Conservation (phyloP, 768 basidiomycete species). For the Lanmaoa rubissima region DNA sequence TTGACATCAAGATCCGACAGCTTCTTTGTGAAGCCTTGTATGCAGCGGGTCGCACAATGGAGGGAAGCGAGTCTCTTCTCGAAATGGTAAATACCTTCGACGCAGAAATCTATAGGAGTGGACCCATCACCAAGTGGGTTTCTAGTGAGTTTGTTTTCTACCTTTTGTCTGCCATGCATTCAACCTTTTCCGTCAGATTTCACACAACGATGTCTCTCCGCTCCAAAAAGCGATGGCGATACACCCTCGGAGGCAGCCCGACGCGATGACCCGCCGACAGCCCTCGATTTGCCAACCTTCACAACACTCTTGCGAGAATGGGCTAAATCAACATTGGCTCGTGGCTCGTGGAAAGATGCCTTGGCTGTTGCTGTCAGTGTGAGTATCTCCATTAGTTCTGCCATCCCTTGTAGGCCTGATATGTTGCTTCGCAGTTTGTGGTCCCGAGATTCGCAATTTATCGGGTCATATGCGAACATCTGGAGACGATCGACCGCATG, state of each 20-base stretch:
- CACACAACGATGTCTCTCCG: background rate
- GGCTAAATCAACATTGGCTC: no score
- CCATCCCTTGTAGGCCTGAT: no score
- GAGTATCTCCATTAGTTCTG: no score
- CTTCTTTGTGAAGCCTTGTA: constrained; percentile 4
- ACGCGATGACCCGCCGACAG: background rate
- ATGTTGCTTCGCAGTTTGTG: no score
- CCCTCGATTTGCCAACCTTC: background rate
- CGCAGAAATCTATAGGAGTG: background rate
- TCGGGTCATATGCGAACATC: no score
- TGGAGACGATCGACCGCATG: no score
- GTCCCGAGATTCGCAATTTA: no score
- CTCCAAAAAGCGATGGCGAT: background rate
- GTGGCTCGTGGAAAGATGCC: no score
- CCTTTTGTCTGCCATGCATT: background rate
- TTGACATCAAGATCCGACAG: background rate
- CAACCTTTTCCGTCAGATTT: background rate
- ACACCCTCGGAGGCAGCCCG: background rate
- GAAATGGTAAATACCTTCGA: background rate
- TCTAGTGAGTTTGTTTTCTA: background rate
- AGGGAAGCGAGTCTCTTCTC: background rate
- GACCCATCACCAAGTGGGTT: background rate
- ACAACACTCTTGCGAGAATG: no score
- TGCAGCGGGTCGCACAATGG: background rate
- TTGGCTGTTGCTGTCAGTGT: no score